Conservation (phyloP, 2,329 filamentous ascomycete genomes). For the Phyllosticta citrichinensis region DNA sequence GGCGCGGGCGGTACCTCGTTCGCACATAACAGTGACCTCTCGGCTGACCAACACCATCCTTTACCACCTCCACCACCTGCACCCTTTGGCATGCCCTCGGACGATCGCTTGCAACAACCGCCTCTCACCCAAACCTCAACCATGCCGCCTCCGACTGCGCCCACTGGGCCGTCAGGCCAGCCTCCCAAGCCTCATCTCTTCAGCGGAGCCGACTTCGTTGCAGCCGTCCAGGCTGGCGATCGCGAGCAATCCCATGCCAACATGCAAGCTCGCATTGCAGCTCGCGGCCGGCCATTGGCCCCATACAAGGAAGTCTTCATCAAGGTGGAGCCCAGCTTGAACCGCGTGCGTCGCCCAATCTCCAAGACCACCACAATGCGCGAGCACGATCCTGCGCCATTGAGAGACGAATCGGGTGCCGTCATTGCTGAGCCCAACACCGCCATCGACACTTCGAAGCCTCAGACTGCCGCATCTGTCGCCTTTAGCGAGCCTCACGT, state of each 20-base stretch:
- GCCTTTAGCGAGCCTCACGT: slow-evolving; percentile 1
- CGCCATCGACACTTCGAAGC: not conserved
- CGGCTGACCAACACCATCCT: slow-evolving; percentile 21
- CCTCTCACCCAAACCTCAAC: not conserved
- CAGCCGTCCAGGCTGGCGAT: slow-evolving; percentile 16
- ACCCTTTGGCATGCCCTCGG: slow-evolving; percentile 10
- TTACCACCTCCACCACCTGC: slow-evolving; percentile 17
- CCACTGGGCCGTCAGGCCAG: slow-evolving; percentile 16
- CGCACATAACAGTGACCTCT: not conserved
- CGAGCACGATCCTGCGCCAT: not conserved
- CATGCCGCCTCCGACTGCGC: slow-evolving; percentile 1
- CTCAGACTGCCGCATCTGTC: not conserved
- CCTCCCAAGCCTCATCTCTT: slow-evolving; percentile 18
- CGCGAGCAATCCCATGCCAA: not conserved
- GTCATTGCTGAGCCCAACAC: not conserved
- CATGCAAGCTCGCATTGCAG: not conserved
- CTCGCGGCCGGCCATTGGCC: not conserved
- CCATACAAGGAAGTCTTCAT: not conserved
- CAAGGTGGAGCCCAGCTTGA: not conserved
- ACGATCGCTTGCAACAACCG: not conserved
- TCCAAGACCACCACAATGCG: not conserved
- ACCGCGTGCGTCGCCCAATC: not conserved
- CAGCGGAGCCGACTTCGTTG: slow-evolving; percentile 19
- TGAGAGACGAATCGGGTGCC: not conserved
- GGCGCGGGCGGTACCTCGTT: not conserved